These are phyloP conservation scores for Penicillium crustosum DNA, from an alignment of 2,329 filamentous ascomycete species.

Conservation along the genomic window DNA sequence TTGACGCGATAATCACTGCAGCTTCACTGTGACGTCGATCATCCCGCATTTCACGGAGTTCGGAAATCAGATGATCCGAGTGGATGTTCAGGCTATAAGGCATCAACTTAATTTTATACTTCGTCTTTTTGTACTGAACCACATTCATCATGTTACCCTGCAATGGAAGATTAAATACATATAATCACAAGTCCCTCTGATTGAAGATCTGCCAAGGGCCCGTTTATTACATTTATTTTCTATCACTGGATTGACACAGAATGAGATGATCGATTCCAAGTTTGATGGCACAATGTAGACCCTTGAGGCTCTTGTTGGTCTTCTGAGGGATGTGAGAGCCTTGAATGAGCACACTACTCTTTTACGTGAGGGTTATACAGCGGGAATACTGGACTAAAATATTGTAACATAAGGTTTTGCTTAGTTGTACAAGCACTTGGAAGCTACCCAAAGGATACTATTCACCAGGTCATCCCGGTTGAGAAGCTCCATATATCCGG, in stretches of 20 bases:
- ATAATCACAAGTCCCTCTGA: no score
- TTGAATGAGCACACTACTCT: neutral
- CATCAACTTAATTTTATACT: neutral
- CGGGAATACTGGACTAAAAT: neutral
- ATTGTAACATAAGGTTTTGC: neutral
- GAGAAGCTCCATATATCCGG: neutral
- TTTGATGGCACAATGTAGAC: neutral
- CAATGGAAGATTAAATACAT: neutral
- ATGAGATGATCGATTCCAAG: neutral
- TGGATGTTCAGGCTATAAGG: constrained; percentile 18
- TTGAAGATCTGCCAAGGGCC: accelerated
- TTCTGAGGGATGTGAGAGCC: neutral
- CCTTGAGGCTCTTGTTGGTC: no score
- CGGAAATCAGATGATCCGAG: constrained; percentile 18
- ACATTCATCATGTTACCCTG: neutral
- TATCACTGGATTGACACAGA: neutral
- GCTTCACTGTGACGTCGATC: constrained; percentile 28
- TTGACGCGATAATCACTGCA: constrained; percentile 3
- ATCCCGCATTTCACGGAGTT: constrained; percentile 22
- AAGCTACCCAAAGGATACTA: neutral
- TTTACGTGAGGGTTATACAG: neutral
- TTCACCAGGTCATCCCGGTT: neutral
- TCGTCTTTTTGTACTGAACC: neutral
- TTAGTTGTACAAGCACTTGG: neutral
- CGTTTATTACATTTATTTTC: no score